These are phyloP conservation scores for Yamadazyma atlantica DNA, from an alignment of 1,139 yeast species.

Conservation along the genomic window DNA sequence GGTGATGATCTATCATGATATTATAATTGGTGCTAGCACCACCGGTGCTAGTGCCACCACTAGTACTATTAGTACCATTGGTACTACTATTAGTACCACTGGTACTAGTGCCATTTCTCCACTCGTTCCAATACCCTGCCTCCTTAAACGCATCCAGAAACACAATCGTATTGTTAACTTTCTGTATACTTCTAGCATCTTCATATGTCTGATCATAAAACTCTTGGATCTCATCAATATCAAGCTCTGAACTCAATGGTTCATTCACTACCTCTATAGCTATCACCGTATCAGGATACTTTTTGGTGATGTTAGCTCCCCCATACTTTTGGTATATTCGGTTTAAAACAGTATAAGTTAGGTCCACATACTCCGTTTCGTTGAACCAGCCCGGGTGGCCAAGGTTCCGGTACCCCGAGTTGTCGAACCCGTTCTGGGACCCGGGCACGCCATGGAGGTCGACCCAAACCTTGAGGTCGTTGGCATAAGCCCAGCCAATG, in stretches of 20 bases:
- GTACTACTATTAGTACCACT: conserved; percentile 38
- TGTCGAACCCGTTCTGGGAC: conserved; percentile 94
- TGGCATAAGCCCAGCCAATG: conserved; percentile 66
- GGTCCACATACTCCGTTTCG: conserved; percentile 43
- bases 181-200: conserved; percentile 41
- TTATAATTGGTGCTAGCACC: conserved; percentile 48
- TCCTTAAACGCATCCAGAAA: conserved; percentile 76
- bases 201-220: conserved; percentile 58
- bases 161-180: conserved; percentile 52
- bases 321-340: conserved; percentile 62
- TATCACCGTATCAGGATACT: conserved; percentile 66
- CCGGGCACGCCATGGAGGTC: conserved; percentile 97
- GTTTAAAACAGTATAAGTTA: conserved; percentile 52
- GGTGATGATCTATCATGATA: conserved; percentile 84
- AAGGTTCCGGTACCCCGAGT: conserved; percentile 79
- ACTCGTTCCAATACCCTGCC: conserved; percentile 61
- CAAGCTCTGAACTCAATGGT: conserved; percentile 71
- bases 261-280: conserved; percentile 89
- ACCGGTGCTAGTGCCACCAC: conserved; percentile 38
- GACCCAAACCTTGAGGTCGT: conserved; percentile 78
- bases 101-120: conserved; percentile 40
- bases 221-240: conserved; percentile 54
- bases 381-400: conserved; percentile 51
- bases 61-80: too few species aligned
- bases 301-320: conserved; percentile 40